phyloP scores from a whole-genome alignment of 257 asterid genomes.

The Plantago ovata region DNA sequence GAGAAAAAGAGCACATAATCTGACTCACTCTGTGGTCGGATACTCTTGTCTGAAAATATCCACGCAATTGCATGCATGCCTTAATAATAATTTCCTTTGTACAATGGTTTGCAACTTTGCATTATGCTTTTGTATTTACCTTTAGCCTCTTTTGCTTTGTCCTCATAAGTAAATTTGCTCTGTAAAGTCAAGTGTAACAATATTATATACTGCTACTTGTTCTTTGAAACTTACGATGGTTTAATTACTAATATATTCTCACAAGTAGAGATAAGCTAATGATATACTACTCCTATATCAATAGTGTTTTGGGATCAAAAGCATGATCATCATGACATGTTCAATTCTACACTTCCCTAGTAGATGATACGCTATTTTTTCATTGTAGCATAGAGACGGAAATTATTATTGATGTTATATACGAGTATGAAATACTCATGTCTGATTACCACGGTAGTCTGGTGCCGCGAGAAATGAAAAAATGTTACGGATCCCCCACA shows the following conservation, averaged over 20 bases:
- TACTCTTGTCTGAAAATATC: slow-evolving; percentile 16
- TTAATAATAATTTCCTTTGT: neutral
- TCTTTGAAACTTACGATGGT: neutral
- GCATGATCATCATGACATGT: too few species aligned
- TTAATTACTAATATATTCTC: neutral
- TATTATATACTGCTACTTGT: neutral
- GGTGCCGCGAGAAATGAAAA: too few species aligned
- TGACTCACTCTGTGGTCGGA: slow-evolving; percentile 8
- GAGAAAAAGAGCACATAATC: slow-evolving; percentile 17
- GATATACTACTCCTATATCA: too few species aligned
- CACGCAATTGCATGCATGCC: slow-evolving; percentile 4
- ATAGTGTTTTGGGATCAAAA: too few species aligned
- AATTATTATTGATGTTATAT: too few species aligned
- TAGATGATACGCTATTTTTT: too few species aligned
- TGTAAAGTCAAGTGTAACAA: neutral
- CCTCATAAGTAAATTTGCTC: neutral
- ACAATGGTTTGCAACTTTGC: too few species aligned
- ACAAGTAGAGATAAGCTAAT: neutral
- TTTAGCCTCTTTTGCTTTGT: slow-evolving; percentile 2
- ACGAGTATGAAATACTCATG: too few species aligned
- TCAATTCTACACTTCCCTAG: too few species aligned
- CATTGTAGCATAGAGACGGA: too few species aligned
- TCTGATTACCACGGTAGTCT: too few species aligned
- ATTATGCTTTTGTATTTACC: slow-evolving; percentile 1
- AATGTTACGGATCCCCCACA: too few species aligned